Conservation (phyloP, 768 basidiomycete species). For the Ramaria sp. region DNA sequence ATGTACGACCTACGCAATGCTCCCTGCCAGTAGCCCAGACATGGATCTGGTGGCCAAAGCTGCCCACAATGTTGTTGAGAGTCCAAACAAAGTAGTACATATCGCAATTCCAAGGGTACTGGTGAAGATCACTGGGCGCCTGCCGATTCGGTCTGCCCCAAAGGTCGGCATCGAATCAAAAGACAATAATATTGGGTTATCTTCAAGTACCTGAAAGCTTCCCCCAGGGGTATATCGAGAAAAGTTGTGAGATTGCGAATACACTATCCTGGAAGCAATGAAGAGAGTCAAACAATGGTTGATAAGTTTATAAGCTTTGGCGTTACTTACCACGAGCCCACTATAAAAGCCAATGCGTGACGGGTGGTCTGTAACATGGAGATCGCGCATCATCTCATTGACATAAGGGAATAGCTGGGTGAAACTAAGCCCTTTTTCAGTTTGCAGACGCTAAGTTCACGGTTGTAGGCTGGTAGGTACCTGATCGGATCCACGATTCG, state of each 20-base stretch:
- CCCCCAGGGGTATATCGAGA: conserved; percentile 57
- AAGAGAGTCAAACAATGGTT: not conserved
- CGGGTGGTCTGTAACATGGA: conserved; percentile 46
- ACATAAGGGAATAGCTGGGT: conserved; percentile 66
- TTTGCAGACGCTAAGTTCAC: not conserved
- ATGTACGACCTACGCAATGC: conserved; percentile 27
- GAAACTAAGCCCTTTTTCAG: conserved; percentile 23
- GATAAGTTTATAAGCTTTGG: not conserved
- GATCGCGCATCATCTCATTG: conserved; percentile 51
- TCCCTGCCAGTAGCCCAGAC: conserved; percentile 56
- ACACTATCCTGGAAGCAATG: conserved; percentile 41
- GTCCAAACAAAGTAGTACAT: conserved; percentile 46
- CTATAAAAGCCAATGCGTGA: conserved; percentile 60
- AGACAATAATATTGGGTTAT: not conserved
- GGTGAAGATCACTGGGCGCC: conserved; percentile 50
- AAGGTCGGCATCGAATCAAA: not conserved
- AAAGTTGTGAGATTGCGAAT: conserved; percentile 51
- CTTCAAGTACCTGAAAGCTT: conserved; percentile 36
- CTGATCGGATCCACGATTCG: conserved; percentile 47
- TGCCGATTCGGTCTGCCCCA: conserved; percentile 42
- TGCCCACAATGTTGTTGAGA: conserved; percentile 42
- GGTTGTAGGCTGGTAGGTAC: not conserved
- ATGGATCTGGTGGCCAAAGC: conserved; percentile 42
- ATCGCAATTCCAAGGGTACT: conserved; percentile 41
- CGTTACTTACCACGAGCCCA: conserved; percentile 45